Conservation (phyloP, 257 asterid species). For the Penstemon barbatus region DNA sequence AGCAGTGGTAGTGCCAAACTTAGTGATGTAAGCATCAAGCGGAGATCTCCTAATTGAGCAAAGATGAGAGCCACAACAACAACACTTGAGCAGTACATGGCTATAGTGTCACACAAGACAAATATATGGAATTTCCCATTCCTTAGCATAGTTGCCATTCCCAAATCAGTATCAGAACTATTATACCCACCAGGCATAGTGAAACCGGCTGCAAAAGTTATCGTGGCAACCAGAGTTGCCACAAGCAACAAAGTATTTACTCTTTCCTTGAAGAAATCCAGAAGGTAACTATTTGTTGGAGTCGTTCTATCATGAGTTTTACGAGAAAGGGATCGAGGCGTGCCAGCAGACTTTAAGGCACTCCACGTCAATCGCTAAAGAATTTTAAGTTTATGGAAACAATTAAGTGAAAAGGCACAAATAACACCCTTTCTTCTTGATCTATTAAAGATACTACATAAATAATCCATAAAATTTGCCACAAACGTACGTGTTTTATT, state of each 20-base stretch:
- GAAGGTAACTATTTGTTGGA: not conserved
- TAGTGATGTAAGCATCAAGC: constrained; percentile 17
- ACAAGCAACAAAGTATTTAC: constrained; percentile 37
- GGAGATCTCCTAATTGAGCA: constrained; percentile 40
- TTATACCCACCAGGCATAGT: constrained; percentile 36
- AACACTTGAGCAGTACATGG: constrained; percentile 36
- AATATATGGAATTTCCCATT: constrained; percentile 32
- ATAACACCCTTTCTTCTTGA: not conserved
- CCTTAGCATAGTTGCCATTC: constrained; percentile 38
- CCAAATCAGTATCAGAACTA: constrained; percentile 23
- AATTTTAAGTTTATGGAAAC: not conserved
- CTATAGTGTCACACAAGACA: constrained; percentile 35
- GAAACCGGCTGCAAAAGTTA: constrained; percentile 28
- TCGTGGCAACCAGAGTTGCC: constrained; percentile 34
- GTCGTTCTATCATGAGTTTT: not conserved
- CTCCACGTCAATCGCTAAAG: constrained; percentile 33
- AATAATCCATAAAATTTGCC: not conserved
- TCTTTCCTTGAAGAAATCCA: constrained; percentile 26
- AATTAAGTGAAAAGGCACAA: not conserved
- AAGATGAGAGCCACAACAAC: constrained; percentile 36
- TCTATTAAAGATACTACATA: not conserved
- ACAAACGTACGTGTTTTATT: too few species aligned
- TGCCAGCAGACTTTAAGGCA: constrained; percentile 27
- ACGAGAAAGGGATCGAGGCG: constrained; percentile 11
- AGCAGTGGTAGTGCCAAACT: constrained; percentile 30